Conservation (phyloP, 768 basidiomycete genomes). For the Mycena indigotica region DNA sequence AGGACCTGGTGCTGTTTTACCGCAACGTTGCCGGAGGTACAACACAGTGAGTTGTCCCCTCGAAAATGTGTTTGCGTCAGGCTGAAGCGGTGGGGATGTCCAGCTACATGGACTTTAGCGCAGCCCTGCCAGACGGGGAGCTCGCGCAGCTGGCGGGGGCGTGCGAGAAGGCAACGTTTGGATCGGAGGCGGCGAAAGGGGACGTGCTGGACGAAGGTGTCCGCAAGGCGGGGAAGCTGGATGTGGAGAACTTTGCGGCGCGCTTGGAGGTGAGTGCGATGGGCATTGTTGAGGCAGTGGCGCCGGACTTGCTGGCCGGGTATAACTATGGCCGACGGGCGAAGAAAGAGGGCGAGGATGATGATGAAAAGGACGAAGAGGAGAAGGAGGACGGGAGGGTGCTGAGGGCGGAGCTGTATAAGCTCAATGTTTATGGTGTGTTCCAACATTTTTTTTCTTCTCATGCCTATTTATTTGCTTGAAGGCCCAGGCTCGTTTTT, state of each 20-base stretch:
- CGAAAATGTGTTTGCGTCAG: no score
- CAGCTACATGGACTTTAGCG: conserved; percentile 1
- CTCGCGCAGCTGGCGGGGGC: conserved; percentile 1
- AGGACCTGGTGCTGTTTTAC: conserved; percentile 3
- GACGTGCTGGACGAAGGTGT: conserved; percentile 33
- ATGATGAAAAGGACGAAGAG: no score
- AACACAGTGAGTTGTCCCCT: no score
- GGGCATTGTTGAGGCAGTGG: conserved; percentile 28
- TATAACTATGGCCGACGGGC: no score
- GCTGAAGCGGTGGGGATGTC: no score
- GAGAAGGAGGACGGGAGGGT: conserved; percentile 12
- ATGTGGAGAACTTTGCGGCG: conserved; percentile 27
- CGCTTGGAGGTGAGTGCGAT: conserved; percentile 25
- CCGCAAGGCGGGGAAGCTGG: conserved; percentile 32
- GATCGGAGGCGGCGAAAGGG: conserved; percentile 16
- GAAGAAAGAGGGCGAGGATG: no score
- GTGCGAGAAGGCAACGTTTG: conserved; percentile 31
- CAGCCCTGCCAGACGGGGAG: not conserved
- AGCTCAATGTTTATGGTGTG: conserved; percentile 49
- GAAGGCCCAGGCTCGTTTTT: conserved; percentile 43
- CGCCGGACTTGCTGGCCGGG: conserved; percentile 5
- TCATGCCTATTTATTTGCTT: not conserved
- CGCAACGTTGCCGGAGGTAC: no score
- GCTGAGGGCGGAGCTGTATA: conserved; percentile 41
- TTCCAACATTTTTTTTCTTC: not conserved